These are phyloP conservation scores for Moricandia moricandioides DNA, from an alignment of 345 rosid genomes.

Conservation along the genomic window DNA sequence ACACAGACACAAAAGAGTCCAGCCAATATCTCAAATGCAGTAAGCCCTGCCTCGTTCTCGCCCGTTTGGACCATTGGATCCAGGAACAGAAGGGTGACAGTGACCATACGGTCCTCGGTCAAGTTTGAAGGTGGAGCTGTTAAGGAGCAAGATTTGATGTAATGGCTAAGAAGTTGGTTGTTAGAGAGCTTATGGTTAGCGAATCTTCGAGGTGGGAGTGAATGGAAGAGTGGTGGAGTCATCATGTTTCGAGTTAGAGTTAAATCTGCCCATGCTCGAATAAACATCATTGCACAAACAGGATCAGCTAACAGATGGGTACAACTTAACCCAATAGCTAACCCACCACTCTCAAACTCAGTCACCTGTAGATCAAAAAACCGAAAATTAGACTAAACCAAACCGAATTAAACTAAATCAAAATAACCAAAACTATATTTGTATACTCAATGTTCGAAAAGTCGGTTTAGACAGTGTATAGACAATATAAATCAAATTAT, in stretches of 20 bases:
- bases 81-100: conserved; percentile 43
- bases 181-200: conserved; percentile 24
- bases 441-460: background rate
- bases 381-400: background rate
- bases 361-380: conserved; percentile 47
- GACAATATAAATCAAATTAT: no score
- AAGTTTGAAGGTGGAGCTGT: conserved; percentile 5
- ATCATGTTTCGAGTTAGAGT: conserved; percentile 40
- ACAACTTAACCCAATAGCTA: conserved; percentile 76
- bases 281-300: conserved; percentile 49
- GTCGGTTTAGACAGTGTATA: no score
- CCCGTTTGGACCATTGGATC: conserved; percentile 42
- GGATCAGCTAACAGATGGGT: conserved; percentile 63
- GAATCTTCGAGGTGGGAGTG: conserved; percentile 41
- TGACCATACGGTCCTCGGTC: conserved; percentile 24
- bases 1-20: conserved; percentile 61
- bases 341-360: conserved; percentile 74
- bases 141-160: conserved; percentile 34
- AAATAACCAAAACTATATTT: no score
- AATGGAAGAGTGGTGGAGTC: conserved; percentile 51
- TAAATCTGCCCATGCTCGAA: conserved; percentile 72
- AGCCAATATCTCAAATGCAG: conserved; percentile 48
- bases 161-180: conserved; percentile 42
- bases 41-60: conserved; percentile 18
- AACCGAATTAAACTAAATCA: background rate